Evolutionary conservation across 768 basidiomycete genomes (phyloP).

Genomic region (Filobasidium wieringae): DNA sequence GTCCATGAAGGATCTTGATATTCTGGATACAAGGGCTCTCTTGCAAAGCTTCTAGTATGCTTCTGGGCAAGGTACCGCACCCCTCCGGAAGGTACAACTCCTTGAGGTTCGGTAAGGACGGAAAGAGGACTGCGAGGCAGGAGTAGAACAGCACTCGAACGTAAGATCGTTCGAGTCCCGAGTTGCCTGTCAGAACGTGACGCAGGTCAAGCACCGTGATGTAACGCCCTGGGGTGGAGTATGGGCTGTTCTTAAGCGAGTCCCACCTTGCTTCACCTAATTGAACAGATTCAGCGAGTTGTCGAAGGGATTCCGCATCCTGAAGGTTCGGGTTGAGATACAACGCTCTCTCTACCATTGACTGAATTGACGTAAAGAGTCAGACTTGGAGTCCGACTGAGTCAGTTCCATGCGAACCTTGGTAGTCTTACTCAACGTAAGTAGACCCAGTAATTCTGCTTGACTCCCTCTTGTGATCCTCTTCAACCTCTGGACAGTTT

Average conservation of each 20-base stretch:
- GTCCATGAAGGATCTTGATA: background rate
- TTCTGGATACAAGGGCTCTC: background rate
- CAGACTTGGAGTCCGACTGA: background rate
- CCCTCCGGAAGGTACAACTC: conserved; percentile 28
- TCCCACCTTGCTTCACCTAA: conserved; percentile 71
- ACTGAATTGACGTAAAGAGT: background rate
- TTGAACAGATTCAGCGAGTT: conserved; percentile 51
- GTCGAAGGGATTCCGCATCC: conserved; percentile 45
- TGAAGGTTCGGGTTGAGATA: conserved; percentile 41
- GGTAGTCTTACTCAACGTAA: conserved; percentile 7
- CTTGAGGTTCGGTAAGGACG: conserved; percentile 28
- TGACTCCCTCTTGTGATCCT: background rate
- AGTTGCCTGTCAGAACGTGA: conserved; percentile 32
- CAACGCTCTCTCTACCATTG: conserved; percentile 1
- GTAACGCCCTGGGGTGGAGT: conserved; percentile 80
- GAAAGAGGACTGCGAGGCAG: conserved; percentile 23
- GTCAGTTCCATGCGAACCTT: background rate
- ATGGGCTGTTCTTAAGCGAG: conserved; percentile 71
- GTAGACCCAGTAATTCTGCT: background rate
- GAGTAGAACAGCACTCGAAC: conserved; percentile 2
- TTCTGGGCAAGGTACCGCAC: background rate
- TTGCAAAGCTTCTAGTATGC: background rate
- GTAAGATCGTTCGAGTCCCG: conserved; percentile 1
- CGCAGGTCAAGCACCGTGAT: conserved; percentile 65
- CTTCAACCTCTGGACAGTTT: background rate